A percentile compares a stretch with the other conserved stretches of the same genome.
phyloP scores from a whole-genome alignment of 1,284 basidiomycete species.

The Ceratobasidium sp. region DNA sequence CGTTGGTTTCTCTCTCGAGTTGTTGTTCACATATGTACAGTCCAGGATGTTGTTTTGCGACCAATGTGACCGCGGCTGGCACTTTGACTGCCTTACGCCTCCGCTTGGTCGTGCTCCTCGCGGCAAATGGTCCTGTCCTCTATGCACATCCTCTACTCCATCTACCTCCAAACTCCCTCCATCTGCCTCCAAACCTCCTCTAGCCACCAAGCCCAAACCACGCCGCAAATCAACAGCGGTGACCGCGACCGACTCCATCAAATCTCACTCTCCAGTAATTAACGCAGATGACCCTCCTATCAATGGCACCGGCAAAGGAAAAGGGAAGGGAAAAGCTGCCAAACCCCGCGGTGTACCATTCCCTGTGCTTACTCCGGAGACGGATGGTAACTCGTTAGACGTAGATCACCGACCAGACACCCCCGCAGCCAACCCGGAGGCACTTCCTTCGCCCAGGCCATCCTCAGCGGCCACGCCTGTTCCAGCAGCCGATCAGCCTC shows the following conservation, averaged over 20 bases:
- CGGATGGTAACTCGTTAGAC: constrained; percentile 8
- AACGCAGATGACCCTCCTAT: background rate
- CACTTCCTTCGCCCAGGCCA: constrained; percentile 1
- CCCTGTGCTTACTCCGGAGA: constrained; percentile 33
- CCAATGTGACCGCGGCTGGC: constrained; percentile 95
- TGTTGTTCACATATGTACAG: constrained; percentile 58
- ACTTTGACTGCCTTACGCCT: constrained; percentile 86
- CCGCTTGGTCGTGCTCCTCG: constrained; percentile 75
- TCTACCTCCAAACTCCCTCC: constrained; percentile 47
- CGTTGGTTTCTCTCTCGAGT: constrained; percentile 42
- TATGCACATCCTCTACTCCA: constrained; percentile 58
- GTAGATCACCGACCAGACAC: background rate
- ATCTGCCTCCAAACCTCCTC: constrained; percentile 47
- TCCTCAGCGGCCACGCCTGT: background rate
- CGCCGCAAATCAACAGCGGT: constrained; percentile 20
- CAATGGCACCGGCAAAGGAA: constrained; percentile 18
- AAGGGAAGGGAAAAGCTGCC: constrained; percentile 39
- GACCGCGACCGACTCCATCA: background rate
- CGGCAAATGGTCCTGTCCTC: constrained; percentile 79
- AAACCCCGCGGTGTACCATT: constrained; percentile 33
- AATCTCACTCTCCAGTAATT: constrained; percentile 16
- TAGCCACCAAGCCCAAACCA: background rate
- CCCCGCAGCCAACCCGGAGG: background rate
- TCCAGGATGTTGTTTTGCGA: constrained; percentile 91
- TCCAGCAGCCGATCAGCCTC: too few relatives aligned